Evolutionary conservation across 768 basidiomycete genomes (phyloP).

Genomic region (Phylloporus sp.): DNA sequence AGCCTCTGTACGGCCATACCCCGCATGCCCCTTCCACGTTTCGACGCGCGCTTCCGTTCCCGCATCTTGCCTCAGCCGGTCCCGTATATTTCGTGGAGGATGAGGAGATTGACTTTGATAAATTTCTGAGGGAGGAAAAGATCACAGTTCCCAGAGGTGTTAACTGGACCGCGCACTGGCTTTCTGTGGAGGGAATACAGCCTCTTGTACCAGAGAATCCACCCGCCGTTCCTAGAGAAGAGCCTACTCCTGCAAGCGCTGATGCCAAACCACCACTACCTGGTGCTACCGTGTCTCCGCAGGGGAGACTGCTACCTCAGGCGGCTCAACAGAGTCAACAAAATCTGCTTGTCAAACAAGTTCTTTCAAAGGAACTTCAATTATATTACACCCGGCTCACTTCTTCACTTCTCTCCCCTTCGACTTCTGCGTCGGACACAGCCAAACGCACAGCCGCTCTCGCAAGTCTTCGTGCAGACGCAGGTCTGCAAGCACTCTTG

Average conservation of each 20-base stretch:
- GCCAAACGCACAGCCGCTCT: constrained; percentile 84
- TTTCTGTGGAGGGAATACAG: constrained; percentile 96
- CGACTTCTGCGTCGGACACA: constrained; percentile 40
- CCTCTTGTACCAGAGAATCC: constrained; percentile 96
- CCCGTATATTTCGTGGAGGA: constrained; percentile 92
- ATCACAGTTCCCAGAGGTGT: constrained; percentile 75
- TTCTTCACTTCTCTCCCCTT: constrained; percentile 54
- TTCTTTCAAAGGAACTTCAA: constrained; percentile 89
- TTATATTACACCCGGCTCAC: constrained; percentile 93
- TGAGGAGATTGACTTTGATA: constrained; percentile 96
- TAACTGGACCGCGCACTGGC: constrained; percentile 93
- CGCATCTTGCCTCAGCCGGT: constrained; percentile 45
- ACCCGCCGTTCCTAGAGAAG: constrained; percentile 66
- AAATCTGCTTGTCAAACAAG: constrained; percentile 82
- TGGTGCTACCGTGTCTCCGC: constrained; percentile 19
- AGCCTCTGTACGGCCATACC: constrained; percentile 76
- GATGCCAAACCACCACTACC: constrained; percentile 29
- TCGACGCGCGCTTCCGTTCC: constrained; percentile 44
- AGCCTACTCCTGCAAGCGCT: constrained; percentile 26
- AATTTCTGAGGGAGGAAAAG: constrained; percentile 81
- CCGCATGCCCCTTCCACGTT: constrained; percentile 31
- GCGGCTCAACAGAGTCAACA: constrained; percentile 49
- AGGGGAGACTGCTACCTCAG: constrained; percentile 22
- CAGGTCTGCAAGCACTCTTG: constrained; percentile 84
- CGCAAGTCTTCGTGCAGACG: constrained; percentile 83